Base-by-base conservation (phyloP, 176 grass and related monocot species). In the Secale cereale region DNA sequence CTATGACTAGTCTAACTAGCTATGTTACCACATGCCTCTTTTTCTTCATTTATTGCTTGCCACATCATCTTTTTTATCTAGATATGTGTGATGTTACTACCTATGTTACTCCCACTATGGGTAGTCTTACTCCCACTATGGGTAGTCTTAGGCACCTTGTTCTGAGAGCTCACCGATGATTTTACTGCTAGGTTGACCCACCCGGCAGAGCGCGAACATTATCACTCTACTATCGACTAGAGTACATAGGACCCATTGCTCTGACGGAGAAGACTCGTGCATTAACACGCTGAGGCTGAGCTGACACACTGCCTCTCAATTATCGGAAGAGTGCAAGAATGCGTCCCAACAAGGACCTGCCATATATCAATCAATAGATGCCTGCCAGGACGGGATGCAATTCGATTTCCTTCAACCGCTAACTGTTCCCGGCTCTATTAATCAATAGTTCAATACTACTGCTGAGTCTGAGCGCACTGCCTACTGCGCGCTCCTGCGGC, bases 331-430 rank as follows among this genome's bases (percentile, higher is more conserved):
- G 19, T 2, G 48, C 46, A 84, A 77, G 76, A 46, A 1, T 46
- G 43, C 43, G 11, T 10, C 45, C 45, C 30, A 33, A 63, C 15
- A 59, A 31, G 78, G 52, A 57, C 52, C 26, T 41, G 19, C 28
- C 50, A 45, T 10, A 0, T 5, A 28, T 16, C 26, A 59, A 57
- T 84, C 27, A 74, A 60, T 75, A 56, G 68, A 32, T 7, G 3
- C 6, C 20, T 26, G 33, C 9, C n/a, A 31, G 16, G 28, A n/a
- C 74, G 46, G 10, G 73, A 45, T 29, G 63, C 25, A 20, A 37
- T 63, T 62, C 60, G 61, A 40, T 70, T 43, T 40, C 26, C 82
- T 69, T 89, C 28, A 50, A 81, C 68, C 35, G 22, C 54, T 16
- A 57, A 27, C 77, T 85, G 77, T 46, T 78, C 22, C 46, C 8